Base-by-base conservation (phyloP, 495 filamentous ascomycete species). In the Trichoderma reesei region DNA sequence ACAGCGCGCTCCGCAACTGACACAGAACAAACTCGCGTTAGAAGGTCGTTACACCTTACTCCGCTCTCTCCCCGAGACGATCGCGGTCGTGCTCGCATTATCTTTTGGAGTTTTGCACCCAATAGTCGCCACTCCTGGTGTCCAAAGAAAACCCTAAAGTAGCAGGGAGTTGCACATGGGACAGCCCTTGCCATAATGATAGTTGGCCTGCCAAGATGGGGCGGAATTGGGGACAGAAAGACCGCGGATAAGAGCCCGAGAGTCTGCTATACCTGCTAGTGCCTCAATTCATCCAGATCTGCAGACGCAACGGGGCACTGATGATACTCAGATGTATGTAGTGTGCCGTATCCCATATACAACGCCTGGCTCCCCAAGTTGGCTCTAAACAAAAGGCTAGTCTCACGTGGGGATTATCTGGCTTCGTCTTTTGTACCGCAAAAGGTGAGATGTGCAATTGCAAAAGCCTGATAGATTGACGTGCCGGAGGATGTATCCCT, bases 221-320 rank as follows among this genome's bases (percentile, higher is more conserved):
- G 51, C 51, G 31, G 51, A n/a, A 56, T 33, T 56, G 31, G 42
- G 16, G 4, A 39, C 10, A 10, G 10, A 39, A 39, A 10, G 37
- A n/a, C 44, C n/a, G 44, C 44, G 44, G 44, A 48, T 48, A 48
- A 48, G 44, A 46, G 44, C 44, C 44, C 44, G 44, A 48, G 16
- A 26, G 44, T 18, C n/a, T 48, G 6, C 44, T n/a, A n/a, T n/a
- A n/a, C n/a, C n/a, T n/a, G n/a, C n/a, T n/a, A n/a, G n/a, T n/a
- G n/a, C n/a, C 4, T n/a, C 42, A 9, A 56, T 34, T 26, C 20
- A 10, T 33, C 20, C 18, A 14, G 26, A 51, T 51, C 46, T 51
- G 46, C 46, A 51, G 20, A 51, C 20, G 14, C 14, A 31, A 51
- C 31, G 31, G 42, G 5, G 42, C 18, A 26, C 2, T 20, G 46